Evolutionary conservation across 2,329 filamentous ascomycete species (phyloP).

Genomic region (Penicillium sp.): DNA sequence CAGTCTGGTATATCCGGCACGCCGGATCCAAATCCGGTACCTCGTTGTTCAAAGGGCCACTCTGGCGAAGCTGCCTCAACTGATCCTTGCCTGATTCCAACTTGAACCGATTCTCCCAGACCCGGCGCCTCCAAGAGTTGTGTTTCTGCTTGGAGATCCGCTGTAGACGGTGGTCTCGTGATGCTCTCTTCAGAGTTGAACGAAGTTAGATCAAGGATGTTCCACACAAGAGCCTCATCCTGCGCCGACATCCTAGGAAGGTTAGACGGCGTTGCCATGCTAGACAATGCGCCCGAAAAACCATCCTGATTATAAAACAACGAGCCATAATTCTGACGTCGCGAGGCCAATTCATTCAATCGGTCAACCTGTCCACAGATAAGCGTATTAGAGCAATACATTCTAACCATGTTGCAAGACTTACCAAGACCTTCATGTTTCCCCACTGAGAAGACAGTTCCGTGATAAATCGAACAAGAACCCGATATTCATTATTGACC

Average conservation of each 20-base stretch:
- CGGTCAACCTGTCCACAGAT: constrained; percentile 10
- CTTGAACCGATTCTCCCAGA: too few relatives aligned
- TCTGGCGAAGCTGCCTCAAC: constrained; percentile 6
- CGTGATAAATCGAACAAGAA: constrained; percentile 22
- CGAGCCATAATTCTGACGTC: constrained; percentile 26
- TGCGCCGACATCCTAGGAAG: constrained; percentile 25
- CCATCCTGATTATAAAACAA: constrained; percentile 27
- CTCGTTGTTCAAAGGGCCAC: constrained; percentile 18
- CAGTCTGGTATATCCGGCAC: constrained; percentile 27
- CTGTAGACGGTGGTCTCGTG: background rate
- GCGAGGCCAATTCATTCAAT: constrained; percentile 21
- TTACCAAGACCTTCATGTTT: constrained; percentile 23
- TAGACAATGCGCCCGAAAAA: constrained; percentile 22
- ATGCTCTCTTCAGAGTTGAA: background rate
- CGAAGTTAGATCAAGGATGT: constrained; percentile 26
- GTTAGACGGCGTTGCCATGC: constrained; percentile 26
- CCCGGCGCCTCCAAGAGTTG: background rate
- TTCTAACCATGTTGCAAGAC: background rate
- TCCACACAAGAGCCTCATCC: constrained; percentile 27
- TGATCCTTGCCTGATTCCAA: background rate
- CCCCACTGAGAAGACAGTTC: constrained; percentile 21
- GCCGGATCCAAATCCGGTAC: constrained; percentile 6
- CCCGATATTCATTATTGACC: constrained; percentile 23
- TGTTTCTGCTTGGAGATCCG: background rate
- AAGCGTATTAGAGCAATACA: background rate